Evolutionary conservation across 225 moss, liverwort and hornwort genomes (phyloP).

Genomic region (Pseudoscleropodium purum): DNA sequence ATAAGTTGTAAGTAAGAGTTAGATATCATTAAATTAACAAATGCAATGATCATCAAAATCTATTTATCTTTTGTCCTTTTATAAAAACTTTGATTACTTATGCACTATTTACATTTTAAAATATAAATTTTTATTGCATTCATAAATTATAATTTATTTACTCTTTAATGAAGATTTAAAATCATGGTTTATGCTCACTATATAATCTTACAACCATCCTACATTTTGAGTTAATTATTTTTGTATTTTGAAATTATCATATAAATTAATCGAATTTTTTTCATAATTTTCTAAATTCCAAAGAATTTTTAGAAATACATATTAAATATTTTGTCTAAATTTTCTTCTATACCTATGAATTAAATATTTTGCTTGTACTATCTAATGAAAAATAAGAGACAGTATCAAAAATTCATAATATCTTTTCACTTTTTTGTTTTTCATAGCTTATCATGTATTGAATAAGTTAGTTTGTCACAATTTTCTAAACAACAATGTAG

Average conservation of each 20-base stretch:
- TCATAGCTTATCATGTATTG: neutral
- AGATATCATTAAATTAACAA: accelerated
- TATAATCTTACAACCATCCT: too few species aligned
- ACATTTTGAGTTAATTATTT: neutral
- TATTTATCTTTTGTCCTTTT: neutral
- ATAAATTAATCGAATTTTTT: accelerated
- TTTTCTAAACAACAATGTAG: neutral
- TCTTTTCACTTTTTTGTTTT: neutral
- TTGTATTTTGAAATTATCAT: too few species aligned
- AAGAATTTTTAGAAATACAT: too few species aligned
- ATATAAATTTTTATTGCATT: accelerated
- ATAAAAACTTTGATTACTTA: neutral
- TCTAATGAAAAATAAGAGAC: neutral
- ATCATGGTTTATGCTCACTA: neutral
- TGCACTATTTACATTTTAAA: neutral
- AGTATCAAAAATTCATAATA: too few species aligned
- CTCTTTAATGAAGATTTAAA: neutral
- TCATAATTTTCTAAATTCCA: too few species aligned
- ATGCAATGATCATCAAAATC: neutral
- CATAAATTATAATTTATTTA: accelerated
- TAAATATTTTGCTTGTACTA: too few species aligned
- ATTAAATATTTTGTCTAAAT: too few species aligned
- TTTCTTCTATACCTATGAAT: accelerated
- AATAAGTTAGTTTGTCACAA: too few species aligned
- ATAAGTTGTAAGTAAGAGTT: too few species aligned